These are phyloP conservation scores for Cladophialophora carrionii DNA, from an alignment of 2,329 filamentous ascomycete genomes.

Conservation along the genomic window DNA sequence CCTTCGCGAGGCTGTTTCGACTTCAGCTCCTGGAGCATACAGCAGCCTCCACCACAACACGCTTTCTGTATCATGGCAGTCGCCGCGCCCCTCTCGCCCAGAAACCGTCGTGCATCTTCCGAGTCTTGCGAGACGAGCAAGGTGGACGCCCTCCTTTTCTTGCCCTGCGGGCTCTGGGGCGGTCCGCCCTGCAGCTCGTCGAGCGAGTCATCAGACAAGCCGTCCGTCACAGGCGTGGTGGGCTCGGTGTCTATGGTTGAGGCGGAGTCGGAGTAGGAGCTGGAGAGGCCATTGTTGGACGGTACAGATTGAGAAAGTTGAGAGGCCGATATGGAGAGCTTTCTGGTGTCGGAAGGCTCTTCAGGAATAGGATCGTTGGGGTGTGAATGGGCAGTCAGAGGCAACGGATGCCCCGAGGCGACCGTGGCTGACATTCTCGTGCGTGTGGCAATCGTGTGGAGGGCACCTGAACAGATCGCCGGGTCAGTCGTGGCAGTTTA, in stretches of 20 bases:
- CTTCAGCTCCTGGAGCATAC: conserved; percentile 60
- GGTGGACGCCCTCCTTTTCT: conserved; percentile 52
- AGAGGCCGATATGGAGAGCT: conserved; percentile 44
- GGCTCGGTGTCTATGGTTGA: conserved; percentile 47
- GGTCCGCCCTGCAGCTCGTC: conserved; percentile 33
- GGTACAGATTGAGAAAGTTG: conserved; percentile 40
- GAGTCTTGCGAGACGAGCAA: conserved; percentile 60
- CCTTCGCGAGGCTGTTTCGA: conserved; percentile 51
- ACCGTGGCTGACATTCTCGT: conserved; percentile 20
- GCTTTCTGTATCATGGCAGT: conserved; percentile 65
- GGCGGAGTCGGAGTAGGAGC: conserved; percentile 40
- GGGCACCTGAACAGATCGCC: background rate
- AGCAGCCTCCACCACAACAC: conserved; percentile 68
- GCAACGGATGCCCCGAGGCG: conserved; percentile 28
- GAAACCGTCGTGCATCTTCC: conserved; percentile 61
- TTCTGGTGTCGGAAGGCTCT: conserved; percentile 48
- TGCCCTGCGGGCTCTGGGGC: conserved; percentile 37
- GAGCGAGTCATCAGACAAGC: conserved; percentile 42
- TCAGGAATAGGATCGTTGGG: conserved; percentile 54
- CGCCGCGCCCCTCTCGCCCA: conserved; percentile 56
- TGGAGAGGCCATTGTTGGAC: conserved; percentile 42
- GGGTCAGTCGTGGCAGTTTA: background rate
- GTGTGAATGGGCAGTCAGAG: conserved; percentile 48
- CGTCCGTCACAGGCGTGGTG: conserved; percentile 48
- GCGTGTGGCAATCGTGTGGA: conserved; percentile 1